A percentile compares a stretch with the other conserved stretches of the same genome.
Evolutionary conservation across 257 asterid species (phyloP).

Genomic region (Agastache rugosa): DNA sequence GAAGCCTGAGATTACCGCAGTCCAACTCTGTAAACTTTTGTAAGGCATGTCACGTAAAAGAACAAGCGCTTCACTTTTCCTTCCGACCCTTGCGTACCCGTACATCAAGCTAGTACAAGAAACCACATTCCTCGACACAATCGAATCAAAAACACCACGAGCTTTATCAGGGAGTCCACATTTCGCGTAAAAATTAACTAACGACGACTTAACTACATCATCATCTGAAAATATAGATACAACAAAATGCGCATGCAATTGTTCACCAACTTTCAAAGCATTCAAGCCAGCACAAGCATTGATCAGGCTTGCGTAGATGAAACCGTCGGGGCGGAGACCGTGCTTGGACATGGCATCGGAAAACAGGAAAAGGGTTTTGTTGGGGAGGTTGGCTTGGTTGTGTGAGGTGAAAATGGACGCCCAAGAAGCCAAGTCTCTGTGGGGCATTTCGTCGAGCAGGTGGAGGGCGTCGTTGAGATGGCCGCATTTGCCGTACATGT

Average conservation of each 20-base stretch:
- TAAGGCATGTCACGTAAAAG: conserved; percentile 47
- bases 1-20: conserved; percentile 74
- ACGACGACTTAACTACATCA: conserved; percentile 77
- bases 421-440: conserved; percentile 80
- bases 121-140: conserved; percentile 54
- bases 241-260: conserved; percentile 69
- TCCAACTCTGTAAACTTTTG: conserved; percentile 59
- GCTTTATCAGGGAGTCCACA: conserved; percentile 67
- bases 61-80: conserved; percentile 59
- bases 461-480: conserved; percentile 52
- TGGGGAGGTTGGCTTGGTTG: conserved; percentile 58
- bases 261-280: conserved; percentile 57
- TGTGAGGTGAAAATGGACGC: conserved; percentile 73
- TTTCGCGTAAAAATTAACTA: conserved; percentile 81
- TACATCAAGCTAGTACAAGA: conserved; percentile 74
- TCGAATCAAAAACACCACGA: conserved; percentile 55
- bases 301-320: conserved; percentile 59
- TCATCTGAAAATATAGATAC: conserved; percentile 54
- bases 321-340: conserved; percentile 66
- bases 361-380: conserved; percentile 48
- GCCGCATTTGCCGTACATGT: conserved; percentile 66
- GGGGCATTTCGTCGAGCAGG: conserved; percentile 78
- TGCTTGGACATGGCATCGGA: conserved; percentile 41
- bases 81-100: conserved; percentile 73
- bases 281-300: conserved; percentile 68